phyloP scores from a whole-genome alignment of 1,284 basidiomycete genomes.

The Wallemia ichthyophaga region DNA sequence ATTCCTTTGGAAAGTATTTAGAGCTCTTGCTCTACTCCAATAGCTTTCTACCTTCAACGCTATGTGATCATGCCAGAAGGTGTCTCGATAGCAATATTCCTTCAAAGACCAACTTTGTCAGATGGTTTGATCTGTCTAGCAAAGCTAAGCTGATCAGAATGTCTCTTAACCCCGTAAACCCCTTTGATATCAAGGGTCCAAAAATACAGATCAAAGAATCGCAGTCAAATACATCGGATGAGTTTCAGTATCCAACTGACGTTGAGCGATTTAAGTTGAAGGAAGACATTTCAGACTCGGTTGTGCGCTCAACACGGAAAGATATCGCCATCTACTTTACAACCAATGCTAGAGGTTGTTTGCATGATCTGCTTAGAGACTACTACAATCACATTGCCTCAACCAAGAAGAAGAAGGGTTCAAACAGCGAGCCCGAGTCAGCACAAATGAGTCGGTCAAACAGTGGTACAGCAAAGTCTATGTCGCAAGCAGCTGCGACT shows the following conservation, averaged over 20 bases:
- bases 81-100: neutral
- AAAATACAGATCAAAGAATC: neutral
- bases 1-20: neutral
- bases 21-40: conserved; percentile 1
- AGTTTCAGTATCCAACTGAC: neutral
- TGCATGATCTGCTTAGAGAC: neutral
- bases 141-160: neutral
- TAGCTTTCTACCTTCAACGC: neutral
- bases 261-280: neutral
- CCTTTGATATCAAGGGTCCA: neutral
- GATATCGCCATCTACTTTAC: neutral
- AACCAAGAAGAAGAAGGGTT: neutral
- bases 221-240: neutral
- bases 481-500: neutral
- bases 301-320: neutral
- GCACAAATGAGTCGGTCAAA: neutral
- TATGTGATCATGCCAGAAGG: neutral
- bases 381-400: neutral
- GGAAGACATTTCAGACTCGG: neutral
- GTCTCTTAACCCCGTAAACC: neutral
- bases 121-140: neutral
- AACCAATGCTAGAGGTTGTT: neutral
- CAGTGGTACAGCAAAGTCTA: neutral
- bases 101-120: neutral
- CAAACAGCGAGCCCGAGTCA: neutral